These are phyloP conservation scores for Raffaelea ambrosiae DNA, from an alignment of 2,329 filamentous ascomycete species.

Conservation along the genomic window DNA sequence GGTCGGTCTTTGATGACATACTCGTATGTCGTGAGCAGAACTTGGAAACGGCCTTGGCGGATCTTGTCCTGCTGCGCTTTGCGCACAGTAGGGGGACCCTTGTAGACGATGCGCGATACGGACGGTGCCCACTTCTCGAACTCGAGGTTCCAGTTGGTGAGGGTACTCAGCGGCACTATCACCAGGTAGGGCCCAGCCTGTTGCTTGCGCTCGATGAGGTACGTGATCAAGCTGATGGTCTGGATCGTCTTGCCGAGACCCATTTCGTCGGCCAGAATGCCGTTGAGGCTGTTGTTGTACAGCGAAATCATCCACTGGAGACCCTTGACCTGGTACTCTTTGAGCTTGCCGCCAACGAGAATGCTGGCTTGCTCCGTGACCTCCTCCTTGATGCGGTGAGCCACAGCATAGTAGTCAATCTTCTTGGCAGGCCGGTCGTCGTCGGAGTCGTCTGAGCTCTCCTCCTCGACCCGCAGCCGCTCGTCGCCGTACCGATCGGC, in stretches of 20 bases:
- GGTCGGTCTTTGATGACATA: conserved; percentile 99
- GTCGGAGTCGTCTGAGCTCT: conserved; percentile 58
- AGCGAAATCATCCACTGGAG: conserved; percentile 99
- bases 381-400: conserved; percentile 91
- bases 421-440: conserved; percentile 66
- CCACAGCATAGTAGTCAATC: conserved; percentile 98
- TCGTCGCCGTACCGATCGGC: conserved; percentile 70
- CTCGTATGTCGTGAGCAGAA: conserved; percentile 94
- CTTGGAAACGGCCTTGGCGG: conserved; percentile 90
- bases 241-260: conserved; percentile 99
- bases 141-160: conserved; percentile 98
- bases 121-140: conserved; percentile 98
- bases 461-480: conserved; percentile 44
- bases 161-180: conserved; percentile 90
- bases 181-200: conserved; percentile 90
- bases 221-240: conserved; percentile 94
- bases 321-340: conserved; percentile 98
- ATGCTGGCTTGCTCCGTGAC: conserved; percentile 75
- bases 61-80: conserved; percentile 92
- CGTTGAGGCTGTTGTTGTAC: conserved; percentile 99
- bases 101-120: conserved; percentile 85
- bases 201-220: conserved; percentile 91
- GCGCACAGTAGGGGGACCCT: conserved; percentile 79
- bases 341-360: conserved; percentile 83
- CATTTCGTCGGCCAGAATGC: conserved; percentile 98